Conservation (phyloP, 2,329 filamentous ascomycete genomes). For the Reticulascus tulasneorum region DNA sequence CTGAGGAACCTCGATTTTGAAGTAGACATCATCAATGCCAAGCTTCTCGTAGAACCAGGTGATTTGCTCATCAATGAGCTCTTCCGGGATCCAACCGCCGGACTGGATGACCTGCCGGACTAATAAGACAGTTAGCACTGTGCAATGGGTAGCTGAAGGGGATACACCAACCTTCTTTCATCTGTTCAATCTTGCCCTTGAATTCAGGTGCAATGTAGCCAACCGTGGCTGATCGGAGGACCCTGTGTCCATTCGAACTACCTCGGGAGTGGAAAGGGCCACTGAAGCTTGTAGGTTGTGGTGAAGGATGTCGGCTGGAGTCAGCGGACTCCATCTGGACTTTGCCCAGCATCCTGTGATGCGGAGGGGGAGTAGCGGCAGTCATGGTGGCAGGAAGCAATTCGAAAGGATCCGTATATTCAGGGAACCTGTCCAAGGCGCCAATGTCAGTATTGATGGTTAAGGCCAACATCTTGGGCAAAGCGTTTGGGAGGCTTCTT, state of each 20-base stretch:
- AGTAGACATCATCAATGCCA: constrained; percentile 98
- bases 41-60: constrained; percentile 97
- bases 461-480: constrained; percentile 31
- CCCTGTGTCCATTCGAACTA: constrained; percentile 61
- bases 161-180: constrained; percentile 62
- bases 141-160: neutral
- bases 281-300: constrained; percentile 81
- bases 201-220: constrained; percentile 96
- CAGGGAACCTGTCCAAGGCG: constrained; percentile 37
- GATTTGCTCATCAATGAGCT: constrained; percentile 80
- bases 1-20: constrained; percentile 80
- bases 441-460: constrained; percentile 36
- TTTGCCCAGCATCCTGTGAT: constrained; percentile 37
- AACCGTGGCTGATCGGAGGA: constrained; percentile 82
- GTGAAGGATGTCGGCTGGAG: constrained; percentile 68
- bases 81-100: constrained; percentile 79
- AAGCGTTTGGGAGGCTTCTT: too few relatives aligned
- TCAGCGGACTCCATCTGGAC: constrained; percentile 35
- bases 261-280: constrained; percentile 54
- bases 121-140: constrained; percentile 25
- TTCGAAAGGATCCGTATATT: constrained; percentile 38
- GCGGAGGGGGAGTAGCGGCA: constrained; percentile 25
- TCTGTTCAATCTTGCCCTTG: constrained; percentile 87
- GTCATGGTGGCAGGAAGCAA: constrained; percentile 25
- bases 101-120: constrained; percentile 78